Evolutionary conservation across 768 basidiomycete species (phyloP).

Genomic region (Ephemerocybe angulata): DNA sequence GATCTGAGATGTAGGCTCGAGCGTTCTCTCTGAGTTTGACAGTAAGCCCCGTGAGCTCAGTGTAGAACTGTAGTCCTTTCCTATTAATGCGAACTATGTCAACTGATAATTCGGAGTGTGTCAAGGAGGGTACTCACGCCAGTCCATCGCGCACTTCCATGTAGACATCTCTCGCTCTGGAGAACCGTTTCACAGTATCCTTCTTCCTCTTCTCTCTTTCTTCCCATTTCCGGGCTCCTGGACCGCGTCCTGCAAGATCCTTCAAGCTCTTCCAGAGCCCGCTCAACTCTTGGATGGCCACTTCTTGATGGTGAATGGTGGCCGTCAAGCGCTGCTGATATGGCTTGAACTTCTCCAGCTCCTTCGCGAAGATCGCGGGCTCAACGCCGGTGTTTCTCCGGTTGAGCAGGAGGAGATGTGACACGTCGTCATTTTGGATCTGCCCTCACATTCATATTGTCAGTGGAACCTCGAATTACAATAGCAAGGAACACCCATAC

Average conservation of each 20-base stretch:
- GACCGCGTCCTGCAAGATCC: constrained; percentile 69
- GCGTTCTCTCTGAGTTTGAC: constrained; percentile 54
- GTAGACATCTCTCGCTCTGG: constrained; percentile 76
- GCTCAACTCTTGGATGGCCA: constrained; percentile 69
- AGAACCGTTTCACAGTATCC: constrained; percentile 69
- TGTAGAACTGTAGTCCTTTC: constrained; percentile 88
- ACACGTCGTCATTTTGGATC: constrained; percentile 96
- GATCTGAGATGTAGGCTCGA: constrained; percentile 55
- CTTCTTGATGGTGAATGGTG: constrained; percentile 75
- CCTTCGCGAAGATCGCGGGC: constrained; percentile 83
- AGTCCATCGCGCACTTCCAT: constrained; percentile 84
- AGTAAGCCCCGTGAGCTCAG: constrained; percentile 66
- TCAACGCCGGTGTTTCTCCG: constrained; percentile 81
- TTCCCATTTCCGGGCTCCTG: constrained; percentile 76
- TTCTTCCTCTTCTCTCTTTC: constrained; percentile 77
- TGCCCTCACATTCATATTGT: no score
- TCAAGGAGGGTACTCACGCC: constrained; percentile 51
- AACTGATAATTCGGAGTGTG: not conserved
- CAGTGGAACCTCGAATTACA: no score
- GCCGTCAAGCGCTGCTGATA: constrained; percentile 80
- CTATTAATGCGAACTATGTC: constrained; percentile 35
- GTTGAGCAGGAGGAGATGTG: constrained; percentile 87
- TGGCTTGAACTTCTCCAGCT: constrained; percentile 93
- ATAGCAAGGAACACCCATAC: constrained; percentile 38
- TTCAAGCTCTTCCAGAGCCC: constrained; percentile 71